Evolutionary conservation across 352 stramenopile species (phyloP), one percentile per base, ranked within the genome.

Genomic region (Globisporangium echinulatum): DNA sequence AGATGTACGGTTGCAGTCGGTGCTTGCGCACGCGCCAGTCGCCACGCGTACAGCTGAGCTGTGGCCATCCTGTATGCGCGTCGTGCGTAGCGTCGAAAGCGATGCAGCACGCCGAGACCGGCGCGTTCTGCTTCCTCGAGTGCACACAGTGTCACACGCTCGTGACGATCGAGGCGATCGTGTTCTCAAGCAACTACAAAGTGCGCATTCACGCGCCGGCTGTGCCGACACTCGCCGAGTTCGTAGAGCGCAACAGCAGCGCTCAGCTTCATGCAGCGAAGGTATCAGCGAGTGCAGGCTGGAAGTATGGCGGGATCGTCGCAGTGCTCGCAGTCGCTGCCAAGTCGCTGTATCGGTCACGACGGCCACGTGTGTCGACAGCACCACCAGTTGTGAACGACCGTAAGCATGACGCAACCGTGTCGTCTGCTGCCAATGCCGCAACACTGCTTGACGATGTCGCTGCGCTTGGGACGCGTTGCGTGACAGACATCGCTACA

Each of bases 1-100:
- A 80, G 8, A 54, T 89, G 56, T 89, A 87, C 63, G 75, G 79
- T 56, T 89, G 79, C 64, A 82, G 72, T 40, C 72, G 74, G 43
- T 88, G 79, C 48, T 61, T 75, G 15, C 63, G 73, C 46, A 65
- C 86, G 52, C 77, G 79, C 3, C 72, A 83, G 56, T 74, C 72
- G 10, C 71, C 79, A 8, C 74, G 76, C 39, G 75, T 92, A 1
- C 82, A 89, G 33, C 66, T 92, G 15, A 79, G 72, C 52, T 92
- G 82, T 56, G 72, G 79, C 9, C 82, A 92, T 25, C 64, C 70
- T 2, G 61, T 92, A 38, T 92, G 82, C 58, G 63, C 75, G 4
- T 64, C 68, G 25, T 92, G 82, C 56, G 63, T 86, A 50, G 68
- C 79, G 13, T 85, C 77, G 13, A 59, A 64, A 19, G 61, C 71